Conservation (phyloP, 2,329 filamentous ascomycete species). For the Aspergillus puulaauensis region DNA sequence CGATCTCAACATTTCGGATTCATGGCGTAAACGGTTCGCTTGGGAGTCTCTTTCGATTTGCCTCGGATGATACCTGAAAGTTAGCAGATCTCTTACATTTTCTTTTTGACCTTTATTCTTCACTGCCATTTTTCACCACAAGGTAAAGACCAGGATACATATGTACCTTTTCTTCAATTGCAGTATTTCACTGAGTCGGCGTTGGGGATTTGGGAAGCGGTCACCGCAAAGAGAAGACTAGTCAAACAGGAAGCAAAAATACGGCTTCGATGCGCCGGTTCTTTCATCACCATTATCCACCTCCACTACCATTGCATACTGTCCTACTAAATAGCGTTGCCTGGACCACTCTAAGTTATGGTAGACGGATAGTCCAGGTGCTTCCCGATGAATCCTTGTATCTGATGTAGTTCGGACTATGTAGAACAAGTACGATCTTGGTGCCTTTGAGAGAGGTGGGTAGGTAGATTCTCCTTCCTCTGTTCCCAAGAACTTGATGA, state of each 20-base stretch:
- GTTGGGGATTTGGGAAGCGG: background rate
- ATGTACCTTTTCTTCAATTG: background rate
- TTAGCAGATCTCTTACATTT: constrained; percentile 10
- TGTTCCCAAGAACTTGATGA: too few relatives aligned
- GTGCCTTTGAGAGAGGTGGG: too few relatives aligned
- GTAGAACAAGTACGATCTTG: too few relatives aligned
- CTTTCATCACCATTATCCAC: background rate
- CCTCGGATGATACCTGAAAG: constrained; percentile 14
- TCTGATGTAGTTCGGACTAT: too few relatives aligned
- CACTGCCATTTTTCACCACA: background rate
- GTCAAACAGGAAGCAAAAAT: background rate
- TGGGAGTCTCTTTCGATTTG: constrained; percentile 7
- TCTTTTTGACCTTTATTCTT: constrained; percentile 2
- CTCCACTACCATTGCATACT: background rate
- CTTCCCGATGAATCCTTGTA: too few relatives aligned
- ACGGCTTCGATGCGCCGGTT: background rate
- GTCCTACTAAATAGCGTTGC: too few relatives aligned
- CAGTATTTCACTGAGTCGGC: background rate
- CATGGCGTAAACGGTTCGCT: constrained; percentile 14
- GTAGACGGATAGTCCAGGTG: too few relatives aligned
- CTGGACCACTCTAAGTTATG: too few relatives aligned
- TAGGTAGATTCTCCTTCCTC: too few relatives aligned
- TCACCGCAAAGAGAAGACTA: background rate
- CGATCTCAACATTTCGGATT: constrained; percentile 2
- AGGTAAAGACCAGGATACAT: background rate